Percentiles rank a stretch among this genome's conserved stretches.
These are phyloP conservation scores for Moelleriella libera DNA, from an alignment of 2,329 filamentous ascomycete species.

Conservation along the genomic window DNA sequence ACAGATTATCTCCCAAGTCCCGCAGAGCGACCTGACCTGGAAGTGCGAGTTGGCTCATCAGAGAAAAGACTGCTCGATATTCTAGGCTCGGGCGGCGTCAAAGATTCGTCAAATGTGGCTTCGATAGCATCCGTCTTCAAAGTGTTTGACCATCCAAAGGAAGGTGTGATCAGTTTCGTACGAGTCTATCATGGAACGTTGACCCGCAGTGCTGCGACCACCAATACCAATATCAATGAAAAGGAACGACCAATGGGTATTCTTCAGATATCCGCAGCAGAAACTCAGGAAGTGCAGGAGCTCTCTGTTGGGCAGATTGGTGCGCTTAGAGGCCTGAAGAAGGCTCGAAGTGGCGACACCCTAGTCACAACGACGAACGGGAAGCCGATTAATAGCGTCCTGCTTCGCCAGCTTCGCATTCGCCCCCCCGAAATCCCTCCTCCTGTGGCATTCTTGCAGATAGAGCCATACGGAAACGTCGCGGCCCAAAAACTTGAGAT, in stretches of 20 bases:
- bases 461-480: slow-evolving; percentile 64
- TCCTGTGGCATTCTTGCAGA: slow-evolving; percentile 90
- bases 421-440: slow-evolving; percentile 81
- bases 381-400: slow-evolving; percentile 26
- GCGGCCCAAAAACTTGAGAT: slow-evolving; percentile 71
- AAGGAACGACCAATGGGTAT: slow-evolving; percentile 70
- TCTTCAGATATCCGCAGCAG: slow-evolving; percentile 78
- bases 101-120: slow-evolving; percentile 21
- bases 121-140: slow-evolving; percentile 71
- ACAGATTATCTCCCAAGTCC: slow-evolving; percentile 80
- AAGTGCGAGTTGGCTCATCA: slow-evolving; percentile 55
- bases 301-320: slow-evolving; percentile 85
- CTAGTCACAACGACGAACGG: slow-evolving; percentile 56
- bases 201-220: slow-evolving; percentile 59
- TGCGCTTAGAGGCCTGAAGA: slow-evolving; percentile 79
- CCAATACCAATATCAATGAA: slow-evolving; percentile 74
- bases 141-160: slow-evolving; percentile 74
- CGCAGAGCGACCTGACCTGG: slow-evolving; percentile 62
- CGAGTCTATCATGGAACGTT: slow-evolving; percentile 80
- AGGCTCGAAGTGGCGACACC: slow-evolving; percentile 88
- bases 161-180: slow-evolving; percentile 82
- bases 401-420: slow-evolving; percentile 61
- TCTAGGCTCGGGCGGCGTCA: slow-evolving; percentile 21
- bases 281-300: slow-evolving; percentile 69
- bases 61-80: slow-evolving; percentile 20